Evolutionary conservation across 192 early-diverging fungal species (phyloP), one percentile per base, ranked within the genome.

Genomic region (Rhizophagus sp.): DNA sequence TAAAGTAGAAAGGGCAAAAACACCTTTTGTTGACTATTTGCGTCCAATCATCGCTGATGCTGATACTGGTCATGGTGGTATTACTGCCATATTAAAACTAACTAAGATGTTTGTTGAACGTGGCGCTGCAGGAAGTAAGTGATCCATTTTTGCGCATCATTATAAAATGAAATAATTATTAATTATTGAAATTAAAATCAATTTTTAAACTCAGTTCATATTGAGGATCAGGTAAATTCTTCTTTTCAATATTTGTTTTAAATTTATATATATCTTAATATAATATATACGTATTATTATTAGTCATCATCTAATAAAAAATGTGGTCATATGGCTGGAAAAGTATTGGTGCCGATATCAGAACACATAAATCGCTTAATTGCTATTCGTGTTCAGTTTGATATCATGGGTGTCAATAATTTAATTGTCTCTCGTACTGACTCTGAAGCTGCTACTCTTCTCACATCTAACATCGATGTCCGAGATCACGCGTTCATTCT

Each of bases 291-390:
- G 94, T 62, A 95, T 30, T 30, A 97, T 85, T 95, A 97, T 88
- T 96, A 97, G 85, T 93, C 94, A 49, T 92, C 97, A 30, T 94
- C 95, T 80, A 97, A 96, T 82, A 99, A 99, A 84, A 99, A 99
- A 91, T 99, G 97, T 84, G 97, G 97, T 24, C 97, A 99, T 87
- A 99, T 99, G 97, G 97, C 96, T 66, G 97, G 97, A 68, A 99
- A 99, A 85, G 97, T 99, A 39, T 86, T 99, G n/a, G 97, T 99
- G 7, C 97, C 97, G 25, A 95, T 98, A 52, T 93, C 93, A 4
- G 96, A 99, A 87, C 97, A 99, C 88, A 97, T 98, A 87, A 97
- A 97, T 61, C 78, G 78, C 10, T 70, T 79, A 61, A 70, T 79
- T 25, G 96, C 96, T 78, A 92, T 95, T 83, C 93, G 97, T 83